These are phyloP conservation scores for Verticillium longisporum DNA, from an alignment of 2,329 filamentous ascomycete genomes.

Conservation along the genomic window DNA sequence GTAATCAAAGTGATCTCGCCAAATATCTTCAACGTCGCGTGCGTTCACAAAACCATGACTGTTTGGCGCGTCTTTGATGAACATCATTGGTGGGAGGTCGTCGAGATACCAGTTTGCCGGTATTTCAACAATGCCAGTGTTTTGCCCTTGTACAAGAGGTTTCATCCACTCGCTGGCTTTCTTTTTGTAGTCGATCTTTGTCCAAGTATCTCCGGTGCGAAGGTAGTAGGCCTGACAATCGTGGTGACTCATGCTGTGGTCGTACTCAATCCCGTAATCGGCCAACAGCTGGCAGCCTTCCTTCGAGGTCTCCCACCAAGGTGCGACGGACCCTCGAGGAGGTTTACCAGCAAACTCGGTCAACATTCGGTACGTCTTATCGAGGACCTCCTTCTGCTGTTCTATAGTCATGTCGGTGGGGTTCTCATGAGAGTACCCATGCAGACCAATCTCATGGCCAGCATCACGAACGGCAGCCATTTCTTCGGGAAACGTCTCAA, in stretches of 20 bases:
- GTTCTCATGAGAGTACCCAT: constrained; percentile 72
- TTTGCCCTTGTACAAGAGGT: constrained; percentile 49
- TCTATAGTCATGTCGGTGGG: constrained; percentile 65
- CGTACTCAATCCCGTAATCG: constrained; percentile 63
- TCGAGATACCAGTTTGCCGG: constrained; percentile 60
- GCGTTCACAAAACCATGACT: constrained; percentile 55
- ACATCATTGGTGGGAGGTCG: constrained; percentile 64
- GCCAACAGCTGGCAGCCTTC: constrained; percentile 61
- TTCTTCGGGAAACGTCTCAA: constrained; percentile 42
- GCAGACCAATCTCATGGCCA: constrained; percentile 47
- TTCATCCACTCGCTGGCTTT: constrained; percentile 61
- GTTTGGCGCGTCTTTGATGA: constrained; percentile 60
- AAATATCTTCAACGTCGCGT: constrained; percentile 57
- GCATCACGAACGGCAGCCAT: constrained; percentile 36
- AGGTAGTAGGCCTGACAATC: constrained; percentile 61
- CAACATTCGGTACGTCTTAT: constrained; percentile 66
- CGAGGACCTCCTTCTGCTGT: constrained; percentile 68
- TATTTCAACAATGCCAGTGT: constrained; percentile 61
- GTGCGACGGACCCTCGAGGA: constrained; percentile 65
- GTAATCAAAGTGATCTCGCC: constrained; percentile 63
- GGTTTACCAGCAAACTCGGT: constrained; percentile 64
- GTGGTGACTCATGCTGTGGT: constrained; percentile 60
- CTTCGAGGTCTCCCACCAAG: constrained; percentile 66
- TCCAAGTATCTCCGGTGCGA: constrained; percentile 58
- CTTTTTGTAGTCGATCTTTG: constrained; percentile 60